These are phyloP conservation scores for Mycena venus DNA, from an alignment of 768 basidiomycete species.

Conservation along the genomic window DNA sequence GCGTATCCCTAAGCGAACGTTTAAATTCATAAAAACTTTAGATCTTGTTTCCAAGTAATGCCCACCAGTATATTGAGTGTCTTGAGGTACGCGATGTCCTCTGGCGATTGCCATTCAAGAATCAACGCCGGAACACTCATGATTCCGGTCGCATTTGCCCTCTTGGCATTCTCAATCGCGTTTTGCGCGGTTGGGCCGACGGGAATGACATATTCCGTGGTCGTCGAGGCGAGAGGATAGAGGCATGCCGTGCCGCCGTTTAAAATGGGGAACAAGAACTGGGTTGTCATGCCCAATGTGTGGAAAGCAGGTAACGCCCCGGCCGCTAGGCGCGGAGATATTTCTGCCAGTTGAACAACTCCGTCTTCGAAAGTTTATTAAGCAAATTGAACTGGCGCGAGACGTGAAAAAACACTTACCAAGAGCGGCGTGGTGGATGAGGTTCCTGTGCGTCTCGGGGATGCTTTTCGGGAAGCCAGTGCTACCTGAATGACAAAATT, in stretches of 20 bases:
- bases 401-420: not conserved
- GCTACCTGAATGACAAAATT: slow-evolving; percentile 4
- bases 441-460: slow-evolving; percentile 2
- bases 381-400: not conserved
- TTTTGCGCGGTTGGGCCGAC: slow-evolving; percentile 54
- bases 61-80: not conserved
- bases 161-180: slow-evolving; percentile 49
- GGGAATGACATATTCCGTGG: slow-evolving; percentile 41
- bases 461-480: slow-evolving; percentile 26
- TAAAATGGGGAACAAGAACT: slow-evolving; percentile 48
- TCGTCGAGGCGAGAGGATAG: slow-evolving; percentile 47
- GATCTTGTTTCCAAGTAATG: not conserved
- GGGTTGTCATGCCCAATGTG: slow-evolving; percentile 44
- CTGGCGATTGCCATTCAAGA: slow-evolving; percentile 51
- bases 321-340: slow-evolving; percentile 15
- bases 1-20: not conserved
- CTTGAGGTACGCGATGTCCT: slow-evolving; percentile 42
- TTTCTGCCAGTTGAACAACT: not conserved
- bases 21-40: not conserved
- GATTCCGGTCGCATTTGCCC: slow-evolving; percentile 44
- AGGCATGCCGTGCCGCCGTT: slow-evolving; percentile 40
- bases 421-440: not conserved
- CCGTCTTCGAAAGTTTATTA: not conserved
- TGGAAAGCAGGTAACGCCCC: slow-evolving; percentile 56
- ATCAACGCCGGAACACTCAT: slow-evolving; percentile 55